A percentile compares a stretch with the other conserved stretches of the same genome.
These are phyloP conservation scores for Pholiota microspora DNA, from an alignment of 768 basidiomycete genomes.

Conservation along the genomic window DNA sequence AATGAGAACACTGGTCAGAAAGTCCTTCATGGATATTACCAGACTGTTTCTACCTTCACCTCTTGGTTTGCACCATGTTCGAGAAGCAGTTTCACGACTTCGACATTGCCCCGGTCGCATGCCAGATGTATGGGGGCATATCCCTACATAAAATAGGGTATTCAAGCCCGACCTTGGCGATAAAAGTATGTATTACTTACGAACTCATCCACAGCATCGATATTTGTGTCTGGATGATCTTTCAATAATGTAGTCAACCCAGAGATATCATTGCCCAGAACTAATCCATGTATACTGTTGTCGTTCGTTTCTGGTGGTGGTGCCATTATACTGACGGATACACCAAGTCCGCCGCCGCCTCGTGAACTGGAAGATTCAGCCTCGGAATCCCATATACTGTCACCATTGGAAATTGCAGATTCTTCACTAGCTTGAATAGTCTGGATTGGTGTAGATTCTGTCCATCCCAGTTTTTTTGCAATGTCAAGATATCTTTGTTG, in stretches of 20 bases:
- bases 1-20: not conserved
- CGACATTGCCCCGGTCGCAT: slow-evolving; percentile 71
- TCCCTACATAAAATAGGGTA: slow-evolving; percentile 47
- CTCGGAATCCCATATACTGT: slow-evolving; percentile 46
- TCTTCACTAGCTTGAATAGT: slow-evolving; percentile 1
- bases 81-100: slow-evolving; percentile 57
- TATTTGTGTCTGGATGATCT: slow-evolving; percentile 37
- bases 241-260: slow-evolving; percentile 44
- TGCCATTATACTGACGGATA: slow-evolving; percentile 59
- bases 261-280: slow-evolving; percentile 52
- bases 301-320: slow-evolving; percentile 28
- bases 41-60: slow-evolving; percentile 49
- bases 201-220: slow-evolving; percentile 70
- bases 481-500: slow-evolving; percentile 69
- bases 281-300: slow-evolving; percentile 56
- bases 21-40: not conserved
- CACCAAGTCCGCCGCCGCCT: slow-evolving; percentile 52
- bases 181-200: slow-evolving; percentile 42
- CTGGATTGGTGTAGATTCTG: slow-evolving; percentile 23
- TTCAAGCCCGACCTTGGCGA: not conserved
- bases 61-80: slow-evolving; percentile 59
- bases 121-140: slow-evolving; percentile 88
- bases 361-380: slow-evolving; percentile 27
- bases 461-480: slow-evolving; percentile 71
- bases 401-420: slow-evolving; percentile 20